Evolutionary conservation across 495 filamentous ascomycete genomes (phyloP).

Genomic region (Copromyces sp.): DNA sequence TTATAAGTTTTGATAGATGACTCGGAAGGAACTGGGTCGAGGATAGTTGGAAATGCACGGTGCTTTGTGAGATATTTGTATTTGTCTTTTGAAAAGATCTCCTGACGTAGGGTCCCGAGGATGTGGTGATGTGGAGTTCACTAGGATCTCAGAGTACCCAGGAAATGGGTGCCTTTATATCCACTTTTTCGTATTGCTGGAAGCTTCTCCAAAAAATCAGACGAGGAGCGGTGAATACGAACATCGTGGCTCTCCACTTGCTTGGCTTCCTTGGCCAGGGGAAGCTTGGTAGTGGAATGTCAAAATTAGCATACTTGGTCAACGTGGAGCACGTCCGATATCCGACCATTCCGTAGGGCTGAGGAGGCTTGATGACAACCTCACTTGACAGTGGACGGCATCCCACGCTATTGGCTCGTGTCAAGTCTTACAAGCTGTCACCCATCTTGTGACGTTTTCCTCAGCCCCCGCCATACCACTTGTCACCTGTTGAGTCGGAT

Average conservation of each 20-base stretch:
- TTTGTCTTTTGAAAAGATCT: background rate
- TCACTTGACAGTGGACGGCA: background rate
- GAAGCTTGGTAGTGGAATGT: background rate
- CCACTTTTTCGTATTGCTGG: background rate
- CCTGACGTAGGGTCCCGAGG: background rate
- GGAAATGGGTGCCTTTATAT: background rate
- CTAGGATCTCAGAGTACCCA: background rate
- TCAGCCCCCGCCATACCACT: background rate
- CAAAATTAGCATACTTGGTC: background rate
- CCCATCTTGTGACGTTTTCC: background rate
- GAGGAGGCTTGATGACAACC: background rate
- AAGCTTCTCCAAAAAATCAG: background rate
- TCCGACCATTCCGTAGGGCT: background rate
- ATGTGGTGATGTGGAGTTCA: background rate
- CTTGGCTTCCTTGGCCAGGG: background rate
- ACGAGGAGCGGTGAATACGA: background rate
- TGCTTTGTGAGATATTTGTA: background rate
- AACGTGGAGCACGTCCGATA: background rate
- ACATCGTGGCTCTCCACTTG: background rate
- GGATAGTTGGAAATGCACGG: background rate
- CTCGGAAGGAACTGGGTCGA: background rate
- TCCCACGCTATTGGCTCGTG: background rate
- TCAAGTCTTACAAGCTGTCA: background rate
- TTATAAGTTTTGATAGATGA: background rate
- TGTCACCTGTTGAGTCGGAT: background rate